Conservation (phyloP, 768 basidiomycete species). For the Kwoniella sp. region DNA sequence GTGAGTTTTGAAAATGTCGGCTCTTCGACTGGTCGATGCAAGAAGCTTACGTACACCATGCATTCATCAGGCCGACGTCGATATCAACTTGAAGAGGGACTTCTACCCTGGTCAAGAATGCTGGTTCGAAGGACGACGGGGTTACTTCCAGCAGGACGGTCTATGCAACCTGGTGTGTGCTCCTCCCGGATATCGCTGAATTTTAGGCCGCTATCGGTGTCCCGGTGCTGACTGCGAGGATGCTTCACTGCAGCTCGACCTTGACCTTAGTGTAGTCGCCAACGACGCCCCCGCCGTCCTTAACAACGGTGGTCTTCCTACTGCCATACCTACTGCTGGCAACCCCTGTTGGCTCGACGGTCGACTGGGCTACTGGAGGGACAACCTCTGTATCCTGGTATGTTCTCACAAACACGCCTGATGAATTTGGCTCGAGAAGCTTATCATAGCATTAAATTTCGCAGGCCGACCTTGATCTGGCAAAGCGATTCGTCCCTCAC, state of each 20-base stretch:
- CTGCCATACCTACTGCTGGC: not conserved
- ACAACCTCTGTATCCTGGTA: slow-evolving; percentile 24
- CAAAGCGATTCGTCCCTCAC: slow-evolving; percentile 7
- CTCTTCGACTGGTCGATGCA: no score
- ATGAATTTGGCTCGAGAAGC: not conserved
- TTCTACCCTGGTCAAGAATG: slow-evolving; percentile 18
- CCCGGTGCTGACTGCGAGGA: not conserved
- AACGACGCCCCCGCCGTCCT: slow-evolving; percentile 11
- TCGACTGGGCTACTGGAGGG: slow-evolving; percentile 19
- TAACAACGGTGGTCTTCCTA: slow-evolving; percentile 2
- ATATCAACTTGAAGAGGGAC: slow-evolving; percentile 12
- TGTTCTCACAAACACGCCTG: not conserved
- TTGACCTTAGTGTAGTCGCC: slow-evolving; percentile 12
- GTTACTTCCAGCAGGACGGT: slow-evolving; percentile 18
- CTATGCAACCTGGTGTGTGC: slow-evolving; percentile 16
- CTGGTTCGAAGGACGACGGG: slow-evolving; percentile 17
- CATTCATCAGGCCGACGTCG: slow-evolving; percentile 11
- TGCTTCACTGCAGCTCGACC: slow-evolving; percentile 9
- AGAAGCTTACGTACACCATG: no score
- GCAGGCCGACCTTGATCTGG: slow-evolving; percentile 18
- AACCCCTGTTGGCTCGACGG: slow-evolving; percentile 24
- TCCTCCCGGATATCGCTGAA: not conserved
- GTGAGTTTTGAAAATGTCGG: slow-evolving; percentile 17
- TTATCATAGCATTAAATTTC: no score
- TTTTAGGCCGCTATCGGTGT: not conserved